Conservation (phyloP, 2,329 filamentous ascomycete genomes). For the Metarhizium brunneum region DNA sequence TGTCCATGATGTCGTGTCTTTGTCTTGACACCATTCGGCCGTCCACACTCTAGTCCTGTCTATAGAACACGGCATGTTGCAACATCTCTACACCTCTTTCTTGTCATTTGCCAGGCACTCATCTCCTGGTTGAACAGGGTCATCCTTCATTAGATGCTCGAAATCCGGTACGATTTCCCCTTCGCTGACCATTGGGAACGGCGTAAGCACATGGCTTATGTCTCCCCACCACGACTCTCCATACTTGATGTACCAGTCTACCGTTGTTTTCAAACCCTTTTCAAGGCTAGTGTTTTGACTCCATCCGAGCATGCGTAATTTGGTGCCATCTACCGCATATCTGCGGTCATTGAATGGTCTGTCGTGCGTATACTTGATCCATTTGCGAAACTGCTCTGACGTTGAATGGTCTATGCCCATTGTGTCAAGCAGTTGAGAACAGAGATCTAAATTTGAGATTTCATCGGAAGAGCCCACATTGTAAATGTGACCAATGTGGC, state of each 20-base stretch:
- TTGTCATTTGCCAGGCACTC: slow-evolving; percentile 8
- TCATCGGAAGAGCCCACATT: slow-evolving; percentile 75
- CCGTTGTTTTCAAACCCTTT: slow-evolving; percentile 53
- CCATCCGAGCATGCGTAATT: slow-evolving; percentile 60
- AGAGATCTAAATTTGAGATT: slow-evolving; percentile 64
- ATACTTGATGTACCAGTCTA: slow-evolving; percentile 60
- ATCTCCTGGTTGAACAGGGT: slow-evolving; percentile 19
- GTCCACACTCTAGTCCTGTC: neutral
- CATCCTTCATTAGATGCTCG: slow-evolving; percentile 23
- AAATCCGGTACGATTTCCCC: slow-evolving; percentile 44
- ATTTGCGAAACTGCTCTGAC: slow-evolving; percentile 46
- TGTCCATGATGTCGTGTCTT: neutral
- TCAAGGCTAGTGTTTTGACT: slow-evolving; percentile 56
- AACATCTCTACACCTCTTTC: neutral
- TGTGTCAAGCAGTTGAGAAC: slow-evolving; percentile 52
- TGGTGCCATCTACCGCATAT: slow-evolving; percentile 63
- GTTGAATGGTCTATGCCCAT: slow-evolving; percentile 46
- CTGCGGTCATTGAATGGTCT: slow-evolving; percentile 70
- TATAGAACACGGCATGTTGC: neutral
- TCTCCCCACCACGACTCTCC: slow-evolving; percentile 65
- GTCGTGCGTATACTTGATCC: slow-evolving; percentile 68
- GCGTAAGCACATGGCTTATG: slow-evolving; percentile 58
- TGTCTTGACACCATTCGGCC: neutral
- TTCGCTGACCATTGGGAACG: slow-evolving; percentile 53
- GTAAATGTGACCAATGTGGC: slow-evolving; percentile 66